Percentiles rank a stretch among this genome's conserved stretches.
Evolutionary conservation across 805 yeast species (phyloP).

Genomic region (Starmerella cellae): DNA sequence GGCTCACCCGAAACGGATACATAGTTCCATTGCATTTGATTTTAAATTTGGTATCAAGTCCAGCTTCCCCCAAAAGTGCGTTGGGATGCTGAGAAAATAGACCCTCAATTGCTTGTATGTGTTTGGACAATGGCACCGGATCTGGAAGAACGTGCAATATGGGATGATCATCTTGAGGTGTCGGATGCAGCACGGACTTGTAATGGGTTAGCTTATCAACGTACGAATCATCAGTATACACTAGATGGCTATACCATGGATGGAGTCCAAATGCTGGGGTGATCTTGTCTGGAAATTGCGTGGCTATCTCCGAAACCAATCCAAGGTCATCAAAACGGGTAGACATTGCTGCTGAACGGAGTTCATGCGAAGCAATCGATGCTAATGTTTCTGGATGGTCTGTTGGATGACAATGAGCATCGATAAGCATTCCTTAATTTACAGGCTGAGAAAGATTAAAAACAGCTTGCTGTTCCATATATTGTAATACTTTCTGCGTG

Average conservation of each 20-base stretch:
- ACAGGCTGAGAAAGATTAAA: background rate
- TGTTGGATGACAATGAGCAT: constrained; percentile 33
- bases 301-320: constrained; percentile 24
- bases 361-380: constrained; percentile 13
- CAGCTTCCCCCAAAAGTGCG: constrained; percentile 78
- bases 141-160: constrained; percentile 40
- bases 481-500: background rate
- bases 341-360: constrained; percentile 27
- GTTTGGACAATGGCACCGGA: constrained; percentile 38
- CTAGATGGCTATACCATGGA: constrained; percentile 77
- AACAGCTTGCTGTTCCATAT: background rate
- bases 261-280: constrained; percentile 47
- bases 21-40: constrained; percentile 36
- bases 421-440: constrained; percentile 22
- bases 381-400: constrained; percentile 23
- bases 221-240: constrained; percentile 14
- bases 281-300: constrained; percentile 22
- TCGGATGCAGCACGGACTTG: constrained; percentile 33
- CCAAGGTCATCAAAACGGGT: constrained; percentile 28
- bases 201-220: constrained; percentile 38
- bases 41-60: constrained; percentile 65
- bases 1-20: constrained; percentile 39
- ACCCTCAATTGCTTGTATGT: constrained; percentile 27
- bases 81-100: constrained; percentile 26
- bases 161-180: constrained; percentile 28